These are phyloP conservation scores for Boletus sp. DNA, from an alignment of 768 basidiomycete genomes.

Conservation along the genomic window DNA sequence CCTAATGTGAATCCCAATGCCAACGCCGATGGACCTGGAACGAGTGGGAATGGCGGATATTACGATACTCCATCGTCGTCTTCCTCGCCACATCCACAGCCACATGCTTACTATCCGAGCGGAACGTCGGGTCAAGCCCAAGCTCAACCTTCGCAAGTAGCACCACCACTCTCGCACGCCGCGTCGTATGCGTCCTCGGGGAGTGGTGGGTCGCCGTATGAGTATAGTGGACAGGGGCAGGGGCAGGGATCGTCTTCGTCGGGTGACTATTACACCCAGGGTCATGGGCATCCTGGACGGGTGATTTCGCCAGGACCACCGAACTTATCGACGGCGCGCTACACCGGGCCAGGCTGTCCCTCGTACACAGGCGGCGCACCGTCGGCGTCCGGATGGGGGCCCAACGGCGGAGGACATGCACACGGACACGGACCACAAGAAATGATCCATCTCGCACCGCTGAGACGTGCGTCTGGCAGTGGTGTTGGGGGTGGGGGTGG, in stretches of 20 bases:
- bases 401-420: conserved; percentile 11
- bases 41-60: conserved; percentile 17
- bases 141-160: conserved; percentile 18
- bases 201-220: conserved; percentile 22
- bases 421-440: conserved; percentile 27
- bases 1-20: conserved; percentile 11
- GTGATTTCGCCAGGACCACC: conserved; percentile 21
- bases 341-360: conserved; percentile 4
- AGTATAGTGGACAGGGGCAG: conserved; percentile 21
- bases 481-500: conserved; percentile 4
- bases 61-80: conserved; percentile 25
- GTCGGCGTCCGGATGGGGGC: conserved; percentile 14
- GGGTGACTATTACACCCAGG: conserved; percentile 24
- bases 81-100: conserved; percentile 20
- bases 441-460: conserved; percentile 35
- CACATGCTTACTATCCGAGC: conserved; percentile 20
- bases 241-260: conserved; percentile 19
- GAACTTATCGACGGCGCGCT: conserved; percentile 15
- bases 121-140: conserved; percentile 17
- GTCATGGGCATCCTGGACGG: conserved; percentile 16
- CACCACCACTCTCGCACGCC: conserved; percentile 19
- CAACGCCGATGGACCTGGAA: conserved; percentile 6
- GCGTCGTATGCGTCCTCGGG: conserved; percentile 23
- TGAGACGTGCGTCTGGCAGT: conserved; percentile 21
- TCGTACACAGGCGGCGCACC: conserved; percentile 6